A percentile compares a stretch with the other conserved stretches of the same genome.
Evolutionary conservation across 495 filamentous ascomycete genomes (phyloP).

Genomic region (Daldinia decipiens): DNA sequence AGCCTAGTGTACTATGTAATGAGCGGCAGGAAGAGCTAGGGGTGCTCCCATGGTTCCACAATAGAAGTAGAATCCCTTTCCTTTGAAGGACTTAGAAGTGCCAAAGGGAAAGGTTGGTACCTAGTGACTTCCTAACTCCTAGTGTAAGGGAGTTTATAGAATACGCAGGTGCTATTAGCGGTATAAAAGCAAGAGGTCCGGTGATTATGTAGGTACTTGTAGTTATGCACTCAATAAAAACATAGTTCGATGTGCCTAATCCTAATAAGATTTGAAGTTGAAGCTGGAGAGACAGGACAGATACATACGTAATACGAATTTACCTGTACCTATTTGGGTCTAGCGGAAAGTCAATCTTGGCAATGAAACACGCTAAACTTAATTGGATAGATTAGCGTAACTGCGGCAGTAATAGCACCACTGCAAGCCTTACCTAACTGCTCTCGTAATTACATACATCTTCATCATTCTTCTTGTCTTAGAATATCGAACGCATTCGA

Average conservation of each 20-base stretch:
- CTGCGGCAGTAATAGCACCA: background rate
- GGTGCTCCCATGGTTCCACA: slow-evolving; percentile 18
- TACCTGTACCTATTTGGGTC: background rate
- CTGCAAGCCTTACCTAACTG: background rate
- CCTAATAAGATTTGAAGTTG: background rate
- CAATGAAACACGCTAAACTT: slow-evolving; percentile 35
- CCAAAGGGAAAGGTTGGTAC: slow-evolving; percentile 9
- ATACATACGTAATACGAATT: background rate
- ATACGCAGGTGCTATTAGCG: background rate
- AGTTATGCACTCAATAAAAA: too few relatives aligned
- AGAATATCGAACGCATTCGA: background rate
- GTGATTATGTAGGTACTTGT: too few relatives aligned
- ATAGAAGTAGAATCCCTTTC: slow-evolving; percentile 10
- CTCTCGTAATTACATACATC: slow-evolving; percentile 1
- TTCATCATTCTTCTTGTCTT: background rate
- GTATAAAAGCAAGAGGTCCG: slow-evolving; percentile 30
- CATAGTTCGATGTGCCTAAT: too few relatives aligned
- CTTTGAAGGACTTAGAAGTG: background rate
- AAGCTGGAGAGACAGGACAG: background rate
- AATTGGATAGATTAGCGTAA: slow-evolving; percentile 23
- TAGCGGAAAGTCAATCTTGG: slow-evolving; percentile 21
- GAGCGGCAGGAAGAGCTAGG: slow-evolving; percentile 6
- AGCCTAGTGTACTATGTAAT: slow-evolving; percentile 21
- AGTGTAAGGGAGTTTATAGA: slow-evolving; percentile 26
- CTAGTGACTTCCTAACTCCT: background rate